Evolutionary conservation across 768 basidiomycete genomes (phyloP), one percentile per base, ranked within the genome.

Genomic region (Suillus sp.): DNA sequence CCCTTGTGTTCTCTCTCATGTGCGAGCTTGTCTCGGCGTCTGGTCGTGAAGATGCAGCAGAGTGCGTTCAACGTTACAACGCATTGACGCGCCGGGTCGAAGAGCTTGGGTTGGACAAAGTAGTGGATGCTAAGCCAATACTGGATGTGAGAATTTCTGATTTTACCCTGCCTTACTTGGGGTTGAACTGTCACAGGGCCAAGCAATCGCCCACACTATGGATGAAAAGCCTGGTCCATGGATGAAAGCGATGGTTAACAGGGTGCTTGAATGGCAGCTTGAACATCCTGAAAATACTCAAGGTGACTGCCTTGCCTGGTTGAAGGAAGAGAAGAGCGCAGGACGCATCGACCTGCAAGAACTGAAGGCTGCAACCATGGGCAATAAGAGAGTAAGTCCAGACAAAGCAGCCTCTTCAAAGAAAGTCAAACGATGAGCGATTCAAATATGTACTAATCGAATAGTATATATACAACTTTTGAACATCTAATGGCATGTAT

Each of bases 191-290:
- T 56, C 60, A 66, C 67, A 97, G 96, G 96, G 96, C 1, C 84
- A 80, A 34, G 86, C 90, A 61, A 80, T 95, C 38, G 76, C 83
- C 2, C 64, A 74, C 25, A 72, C 85, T 10, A 78, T 96, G 6
- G 82, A 77, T 2, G 79, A 80, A 20, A 85, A 81, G 65, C 83
- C 88, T 1, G 95, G 95, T 2, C 83, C 86, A 2, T 89, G 93
- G 86, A 86, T 88, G 6, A 84, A 84, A 37, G 76, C 81, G 34
- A 81, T 88, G 7, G 78, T 93, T 22, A 77, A 81, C n/a, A 83
- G 81, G 54, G 81, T 98, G 30, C 70, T 93, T 22, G 84, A 88
- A 64, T 99, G 95, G 96, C 94, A 95, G 69, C 81, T 99, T 8
- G 88, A 85, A 40, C 78, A 95, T 72, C 93, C 95, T 0, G 69